Base-by-base conservation (phyloP, 2,329 filamentous ascomycete genomes). In the Podosphaera aphanis region DNA sequence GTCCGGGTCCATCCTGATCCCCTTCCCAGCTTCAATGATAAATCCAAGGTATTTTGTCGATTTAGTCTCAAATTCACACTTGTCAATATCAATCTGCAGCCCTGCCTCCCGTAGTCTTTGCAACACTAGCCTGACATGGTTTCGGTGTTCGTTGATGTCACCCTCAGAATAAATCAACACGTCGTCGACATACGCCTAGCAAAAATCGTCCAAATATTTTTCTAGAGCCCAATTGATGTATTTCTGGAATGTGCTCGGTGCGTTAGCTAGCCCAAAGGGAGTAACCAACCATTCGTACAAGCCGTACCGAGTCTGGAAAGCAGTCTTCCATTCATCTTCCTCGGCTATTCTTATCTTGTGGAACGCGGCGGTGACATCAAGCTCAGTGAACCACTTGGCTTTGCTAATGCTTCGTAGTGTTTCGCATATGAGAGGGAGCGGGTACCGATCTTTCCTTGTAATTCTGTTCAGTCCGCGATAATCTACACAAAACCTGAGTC, bases 131-230 rank as follows among this genome's bases (percentile, higher is more conserved):
- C 31, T 10, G 6, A 49, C 20, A n/a, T 49, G 23, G 13, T 43
- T 11, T 6, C 15, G 16, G 39, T 49, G 40, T 3, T 46, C 35
- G 16, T 33, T 15, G 4, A 41, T 10, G 3, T 4, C 4, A 10
- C 37, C 38, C 13, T 41, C 19, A 1, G 27, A 46, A 27, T 45
- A 49, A 20, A 49, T 47, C 3, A 49, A 35, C 15, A 49, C 47
- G 42, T 49, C 31, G 18, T 35, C 42, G 21, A 44, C 16, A 15
- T 44, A 44, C 35, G 42, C 42, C 2, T 16, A 44, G 29, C 5
- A 47, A 40, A 45, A 45, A 5, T 42, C n/a, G 18, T 45, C 31
- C 25, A 49, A 25, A 19, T 43, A 47, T 20, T 44, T 25, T 3
- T 19, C 13, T 5, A 45, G 20, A 8, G 40, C 25, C 35, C 44